Evolutionary conservation across 2,329 filamentous ascomycete genomes (phyloP).

Genomic region (Aspergillus intermedius): DNA sequence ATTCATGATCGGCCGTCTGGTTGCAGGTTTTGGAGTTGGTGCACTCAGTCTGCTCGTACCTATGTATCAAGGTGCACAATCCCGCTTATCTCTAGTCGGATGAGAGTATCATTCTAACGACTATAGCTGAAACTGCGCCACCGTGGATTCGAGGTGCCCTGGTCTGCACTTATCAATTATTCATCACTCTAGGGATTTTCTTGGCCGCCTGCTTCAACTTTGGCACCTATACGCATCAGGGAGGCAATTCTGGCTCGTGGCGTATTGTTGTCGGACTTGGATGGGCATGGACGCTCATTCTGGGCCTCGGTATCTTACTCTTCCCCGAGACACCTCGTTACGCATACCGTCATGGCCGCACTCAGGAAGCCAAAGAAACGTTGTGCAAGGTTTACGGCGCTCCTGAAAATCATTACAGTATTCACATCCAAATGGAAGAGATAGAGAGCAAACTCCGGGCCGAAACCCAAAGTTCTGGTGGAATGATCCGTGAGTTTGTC

Average conservation of each 20-base stretch:
- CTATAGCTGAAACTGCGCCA: not conserved
- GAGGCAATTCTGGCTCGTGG: constrained; percentile 37
- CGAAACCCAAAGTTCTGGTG: constrained; percentile 36
- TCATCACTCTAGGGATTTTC: constrained; percentile 43
- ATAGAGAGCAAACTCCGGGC: constrained; percentile 52
- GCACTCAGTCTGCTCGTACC: constrained; percentile 38
- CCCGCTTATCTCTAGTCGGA: not conserved
- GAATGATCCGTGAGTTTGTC: constrained; percentile 20
- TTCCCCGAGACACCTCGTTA: constrained; percentile 54
- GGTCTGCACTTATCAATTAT: constrained; percentile 40
- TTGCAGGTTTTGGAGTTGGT: constrained; percentile 40
- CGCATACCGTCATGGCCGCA: constrained; percentile 51
- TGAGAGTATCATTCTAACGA: not conserved
- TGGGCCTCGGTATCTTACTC: constrained; percentile 49
- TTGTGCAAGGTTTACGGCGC: constrained; percentile 51
- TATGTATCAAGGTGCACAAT: constrained; percentile 39
- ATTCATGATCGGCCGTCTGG: constrained; percentile 36
- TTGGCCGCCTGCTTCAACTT: constrained; percentile 43
- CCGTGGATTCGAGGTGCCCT: not conserved
- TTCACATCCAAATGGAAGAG: constrained; percentile 48
- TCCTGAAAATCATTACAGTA: constrained; percentile 46
- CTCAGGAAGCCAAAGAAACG: constrained; percentile 45
- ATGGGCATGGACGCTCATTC: constrained; percentile 51
- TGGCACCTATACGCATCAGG: constrained; percentile 23
- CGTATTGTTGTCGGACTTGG: constrained; percentile 50